Evolutionary conservation across 2,329 filamentous ascomycete genomes (phyloP), one percentile per base, ranked within the genome.

Genomic region (Cordyceps militaris): DNA sequence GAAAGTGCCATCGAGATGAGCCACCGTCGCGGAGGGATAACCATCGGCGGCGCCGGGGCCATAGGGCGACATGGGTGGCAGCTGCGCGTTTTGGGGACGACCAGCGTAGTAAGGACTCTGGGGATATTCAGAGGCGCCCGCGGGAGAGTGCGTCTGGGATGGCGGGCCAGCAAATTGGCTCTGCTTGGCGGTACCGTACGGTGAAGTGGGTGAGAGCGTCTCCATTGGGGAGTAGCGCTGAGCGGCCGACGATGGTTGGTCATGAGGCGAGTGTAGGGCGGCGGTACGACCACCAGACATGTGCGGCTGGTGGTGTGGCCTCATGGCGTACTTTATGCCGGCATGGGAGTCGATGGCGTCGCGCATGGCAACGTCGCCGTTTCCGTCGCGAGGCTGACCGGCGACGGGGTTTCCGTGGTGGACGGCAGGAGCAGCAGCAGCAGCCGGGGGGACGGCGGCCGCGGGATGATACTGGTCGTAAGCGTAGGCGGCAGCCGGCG

Each of bases 181-280:
- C 62, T 81, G 79, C 78, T 83, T 70, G 77, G 88, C 74, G 75
- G 80, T 69, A 47, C 83, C 81, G 74, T 95, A 95, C 34, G 91
- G 86, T 57, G 89, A 87, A 34, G 87, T 84, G 42, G 91, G 89
- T 60, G 91, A 91, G 61, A 95, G 77, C 16, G 85, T 83, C 71
- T 96, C 93, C 92, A 97, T 97, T 62, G 93, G 94, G 48, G 93
- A 97, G 74, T 97, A 97, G 69, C 92, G 85, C 71, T 95, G 89
- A 60, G 91, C 89, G 58, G 91, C 90, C 52, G 89, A 81, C 44
- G 91, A 94, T 59, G 89, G 85, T 67, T 93, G 86, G 63, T 86
- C 72, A 57, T 70, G 85, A 52, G 86, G 77, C 48, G 87, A 88
- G 70, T 93, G 87, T 65, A 91, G 83, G 63, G 75, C 70, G 60